Evolutionary conservation across 345 rosid species (phyloP), one percentile per base, ranked within the genome.

Genomic region (Salix caprea): DNA sequence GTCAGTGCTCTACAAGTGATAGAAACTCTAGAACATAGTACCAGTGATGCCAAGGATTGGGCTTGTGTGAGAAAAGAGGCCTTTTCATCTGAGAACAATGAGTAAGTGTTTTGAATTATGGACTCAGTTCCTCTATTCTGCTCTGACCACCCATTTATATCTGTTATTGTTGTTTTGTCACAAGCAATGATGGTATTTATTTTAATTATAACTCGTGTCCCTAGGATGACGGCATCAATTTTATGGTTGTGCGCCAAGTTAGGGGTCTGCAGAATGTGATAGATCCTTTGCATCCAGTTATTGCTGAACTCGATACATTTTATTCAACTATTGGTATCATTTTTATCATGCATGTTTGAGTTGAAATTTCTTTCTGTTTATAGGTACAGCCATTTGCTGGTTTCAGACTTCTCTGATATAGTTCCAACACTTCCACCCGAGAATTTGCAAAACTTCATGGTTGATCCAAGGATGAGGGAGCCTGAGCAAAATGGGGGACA

Each of bases 371-470:
- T n/a, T 24, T 67, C 15, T 34, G 52, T 36, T 68, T 68, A 46
- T 60, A 78, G 81, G 77, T 78, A 78, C 71, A 80, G 76, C 69
- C 94, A 94, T 87, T 77, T 94, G 82, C 52, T 84, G 83, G 88
- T 87, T 19, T 91, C 90, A 73, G 97, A 94, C 73, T 94, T 91
- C 81, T 90, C 95, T 52, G 95, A 94, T 85, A 72, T 87, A 7
- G 82, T 88, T 78, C 82, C 93, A 44, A 86, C 96, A 34, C 90
- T 90, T 74, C 94, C 98, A 16, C 96, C 96, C 18, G 97, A 89
- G 75, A 90, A 89, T 85, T 79, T 92, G 70, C 92, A 90, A 86
- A 86, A 94, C 77, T 90, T 94, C 85, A 85, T 90, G 80, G 88
- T 87, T 77, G 95, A 88, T 74, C 87, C 88, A 4, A 80, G 88